Conservation (phyloP, 352 stramenopile species). For the Blastocystis sp. region DNA sequence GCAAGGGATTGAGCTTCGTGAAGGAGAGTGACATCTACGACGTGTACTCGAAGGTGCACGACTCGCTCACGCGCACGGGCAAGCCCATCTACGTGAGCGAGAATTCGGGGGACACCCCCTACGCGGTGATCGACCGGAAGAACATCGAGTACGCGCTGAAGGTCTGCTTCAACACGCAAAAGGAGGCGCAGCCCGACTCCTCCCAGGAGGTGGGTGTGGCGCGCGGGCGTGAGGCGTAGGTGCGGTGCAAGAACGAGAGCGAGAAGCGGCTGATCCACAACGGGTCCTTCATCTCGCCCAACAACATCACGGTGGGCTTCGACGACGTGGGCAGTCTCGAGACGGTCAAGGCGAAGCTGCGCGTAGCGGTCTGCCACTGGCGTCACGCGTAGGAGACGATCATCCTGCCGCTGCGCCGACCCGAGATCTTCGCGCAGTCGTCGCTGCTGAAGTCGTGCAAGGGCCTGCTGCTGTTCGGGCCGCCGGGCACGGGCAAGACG, state of each 20-base stretch:
- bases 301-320: constrained; percentile 84
- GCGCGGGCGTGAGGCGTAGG: background rate
- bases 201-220: background rate
- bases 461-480: constrained; percentile 82
- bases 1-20: constrained; percentile 14
- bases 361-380: background rate
- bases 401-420: constrained; percentile 63
- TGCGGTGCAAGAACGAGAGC: constrained; percentile 75
- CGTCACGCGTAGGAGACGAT: constrained; percentile 46
- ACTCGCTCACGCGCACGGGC: constrained; percentile 23
- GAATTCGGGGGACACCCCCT: constrained; percentile 42
- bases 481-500: constrained; percentile 78
- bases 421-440: constrained; percentile 75
- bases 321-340: constrained; percentile 82
- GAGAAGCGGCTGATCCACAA: constrained; percentile 78
- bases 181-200: constrained; percentile 37
- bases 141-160: constrained; percentile 39
- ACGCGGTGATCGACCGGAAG: constrained; percentile 43
- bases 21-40: constrained; percentile 55
- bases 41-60: constrained; percentile 59
- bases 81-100: constrained; percentile 62
- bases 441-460: constrained; percentile 81
- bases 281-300: constrained; percentile 75
- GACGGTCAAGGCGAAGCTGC: constrained; percentile 81
- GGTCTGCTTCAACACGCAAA: constrained; percentile 38